Evolutionary conservation across 306 rosid species (phyloP), one percentile per base, ranked within the genome.

Genomic region (Fragaria ananassa): DNA sequence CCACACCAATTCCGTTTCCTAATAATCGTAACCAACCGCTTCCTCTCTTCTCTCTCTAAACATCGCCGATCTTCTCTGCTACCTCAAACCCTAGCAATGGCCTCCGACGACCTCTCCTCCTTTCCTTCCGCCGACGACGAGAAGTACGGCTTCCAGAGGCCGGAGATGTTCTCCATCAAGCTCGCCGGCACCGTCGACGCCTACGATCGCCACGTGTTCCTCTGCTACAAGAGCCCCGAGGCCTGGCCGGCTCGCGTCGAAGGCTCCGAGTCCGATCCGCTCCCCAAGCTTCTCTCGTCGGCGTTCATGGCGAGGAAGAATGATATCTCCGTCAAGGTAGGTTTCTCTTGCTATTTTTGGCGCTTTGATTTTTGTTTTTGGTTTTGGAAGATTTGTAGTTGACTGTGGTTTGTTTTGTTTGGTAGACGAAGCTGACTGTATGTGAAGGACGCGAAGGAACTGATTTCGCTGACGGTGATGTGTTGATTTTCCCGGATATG

Each of bases 171-270:
- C 86, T 72, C 60, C 76, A 85, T 68, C 46, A 90, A 61, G 17
- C 95, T 90, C 31, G 86, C 90, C 10, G 96, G 96, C 18, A 90
- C 96, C 47, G 88, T 92, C 11, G 85, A 78, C 18, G 72, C 90
- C 12, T 92, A 95, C 88, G 93, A 86, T 39, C 97, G 97, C 75
- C 98, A 95, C 72, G 89, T 95, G 0, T 95, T 95, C 79, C 91
- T 90, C 51, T 92, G 98, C 77, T 90, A 92, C 85, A 88, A 87
- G 93, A 86, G 80, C 71, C 91, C 85, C 67, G 84, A 41, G 74
- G 66, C 53, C 45, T 95, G 98, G 98, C 88, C 93, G 0, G 71
- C 95, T 1, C 90, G 88, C 41, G 84, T 95, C 9, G 98, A 92
- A 77, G 87, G 82, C 69, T 85, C 93, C 35, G 88, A 91, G 9